Percentiles rank a stretch among this genome's conserved stretches.
Evolutionary conservation across 345 rosid genomes (phyloP).

Genomic region (Crucihimalaya himalaica): DNA sequence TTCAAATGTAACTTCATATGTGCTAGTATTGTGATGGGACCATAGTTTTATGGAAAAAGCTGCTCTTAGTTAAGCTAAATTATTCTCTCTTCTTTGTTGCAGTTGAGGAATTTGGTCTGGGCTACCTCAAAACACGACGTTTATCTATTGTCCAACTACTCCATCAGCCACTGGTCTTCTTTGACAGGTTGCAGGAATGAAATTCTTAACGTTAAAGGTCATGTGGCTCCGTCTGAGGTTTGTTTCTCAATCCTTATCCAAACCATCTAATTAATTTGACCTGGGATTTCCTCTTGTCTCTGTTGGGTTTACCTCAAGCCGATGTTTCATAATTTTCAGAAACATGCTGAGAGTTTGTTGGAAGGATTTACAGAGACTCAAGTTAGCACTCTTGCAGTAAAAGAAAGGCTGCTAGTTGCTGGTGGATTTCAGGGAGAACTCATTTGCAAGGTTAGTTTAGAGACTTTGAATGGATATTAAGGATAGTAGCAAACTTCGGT

Average conservation of each 20-base stretch:
- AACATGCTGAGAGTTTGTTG: slow-evolving; percentile 71
- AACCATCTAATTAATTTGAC: background rate
- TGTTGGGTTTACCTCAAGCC: slow-evolving; percentile 18
- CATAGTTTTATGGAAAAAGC: background rate
- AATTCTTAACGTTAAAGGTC: slow-evolving; percentile 70
- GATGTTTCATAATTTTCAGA: slow-evolving; percentile 40
- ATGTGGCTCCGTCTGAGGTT: slow-evolving; percentile 75
- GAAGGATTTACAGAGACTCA: slow-evolving; percentile 80
- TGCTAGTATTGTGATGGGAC: background rate
- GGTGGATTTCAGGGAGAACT: slow-evolving; percentile 89
- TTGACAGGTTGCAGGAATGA: slow-evolving; percentile 51
- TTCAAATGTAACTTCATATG: background rate
- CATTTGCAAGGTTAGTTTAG: slow-evolving; percentile 63
- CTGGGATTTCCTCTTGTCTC: background rate
- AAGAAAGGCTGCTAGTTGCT: slow-evolving; percentile 68
- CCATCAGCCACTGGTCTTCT: slow-evolving; percentile 72
- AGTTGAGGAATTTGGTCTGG: slow-evolving; percentile 86
- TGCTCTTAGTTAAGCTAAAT: slow-evolving; percentile 13
- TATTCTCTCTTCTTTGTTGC: slow-evolving; percentile 33
- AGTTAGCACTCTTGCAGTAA: slow-evolving; percentile 81
- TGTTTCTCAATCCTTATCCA: slow-evolving; percentile 8
- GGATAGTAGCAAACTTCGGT: background rate
- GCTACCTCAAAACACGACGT: slow-evolving; percentile 79
- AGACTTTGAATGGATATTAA: slow-evolving; percentile 2
- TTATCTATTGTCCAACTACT: slow-evolving; percentile 66